A percentile compares a stretch with the other conserved stretches of the same genome.
Evolutionary conservation across 768 basidiomycete genomes (phyloP).

Genomic region (Infundibulicybe gibba): DNA sequence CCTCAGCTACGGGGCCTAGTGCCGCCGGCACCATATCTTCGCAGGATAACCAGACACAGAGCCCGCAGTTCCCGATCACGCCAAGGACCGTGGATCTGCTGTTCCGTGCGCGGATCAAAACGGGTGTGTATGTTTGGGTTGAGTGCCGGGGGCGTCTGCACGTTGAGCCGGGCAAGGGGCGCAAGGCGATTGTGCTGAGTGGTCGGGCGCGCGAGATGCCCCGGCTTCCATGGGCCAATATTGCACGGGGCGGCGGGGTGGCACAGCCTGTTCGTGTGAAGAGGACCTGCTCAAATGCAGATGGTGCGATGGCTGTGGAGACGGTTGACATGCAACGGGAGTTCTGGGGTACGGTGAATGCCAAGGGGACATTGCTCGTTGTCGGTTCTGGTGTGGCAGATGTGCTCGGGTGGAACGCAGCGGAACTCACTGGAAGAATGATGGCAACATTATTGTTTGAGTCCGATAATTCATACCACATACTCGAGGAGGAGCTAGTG

Average conservation of each 20-base stretch:
- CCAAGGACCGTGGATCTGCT: slow-evolving; percentile 77
- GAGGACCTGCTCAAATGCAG: neutral
- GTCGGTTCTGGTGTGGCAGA: slow-evolving; percentile 50
- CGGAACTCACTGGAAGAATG: slow-evolving; percentile 49
- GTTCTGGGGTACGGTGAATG: slow-evolving; percentile 55
- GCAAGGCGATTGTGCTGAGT: slow-evolving; percentile 91
- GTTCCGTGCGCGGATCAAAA: slow-evolving; percentile 76
- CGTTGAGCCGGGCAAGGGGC: slow-evolving; percentile 89
- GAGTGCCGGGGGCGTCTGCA: slow-evolving; percentile 88
- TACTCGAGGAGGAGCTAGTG: slow-evolving; percentile 11
- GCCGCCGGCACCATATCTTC: slow-evolving; percentile 5
- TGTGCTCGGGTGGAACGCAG: slow-evolving; percentile 60
- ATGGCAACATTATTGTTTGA: slow-evolving; percentile 29
- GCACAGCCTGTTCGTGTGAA: slow-evolving; percentile 11
- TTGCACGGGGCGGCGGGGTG: slow-evolving; percentile 50
- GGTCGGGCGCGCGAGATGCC: slow-evolving; percentile 74
- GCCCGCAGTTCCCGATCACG: slow-evolving; percentile 5
- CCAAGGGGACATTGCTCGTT: slow-evolving; percentile 44
- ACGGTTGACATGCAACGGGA: slow-evolving; percentile 19
- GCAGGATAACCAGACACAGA: neutral
- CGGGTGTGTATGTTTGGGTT: slow-evolving; percentile 76
- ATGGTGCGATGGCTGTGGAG: slow-evolving; percentile 3
- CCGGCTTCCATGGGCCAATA: slow-evolving; percentile 53
- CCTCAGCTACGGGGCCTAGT: slow-evolving; percentile 26
- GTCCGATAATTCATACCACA: neutral